Evolutionary conservation across 2,329 filamentous ascomycete species (phyloP).

Genomic region (Harringtonia lauricola): DNA sequence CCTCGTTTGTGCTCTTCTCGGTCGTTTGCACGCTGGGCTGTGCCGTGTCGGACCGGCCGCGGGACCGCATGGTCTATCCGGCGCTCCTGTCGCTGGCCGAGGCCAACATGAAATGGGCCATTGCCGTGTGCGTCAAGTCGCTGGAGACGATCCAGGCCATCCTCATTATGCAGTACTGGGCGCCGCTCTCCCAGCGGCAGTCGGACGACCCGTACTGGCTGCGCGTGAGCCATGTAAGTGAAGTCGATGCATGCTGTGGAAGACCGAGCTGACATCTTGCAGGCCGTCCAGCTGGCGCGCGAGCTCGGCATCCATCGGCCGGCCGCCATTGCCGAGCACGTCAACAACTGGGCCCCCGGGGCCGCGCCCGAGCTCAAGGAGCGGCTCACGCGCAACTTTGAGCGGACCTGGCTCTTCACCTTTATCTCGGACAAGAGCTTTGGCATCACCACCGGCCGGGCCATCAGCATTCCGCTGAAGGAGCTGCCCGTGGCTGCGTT

Average conservation of each 20-base stretch:
- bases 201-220: slow-evolving; percentile 16
- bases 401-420: slow-evolving; percentile 12
- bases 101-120: slow-evolving; percentile 16
- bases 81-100: slow-evolving; percentile 14
- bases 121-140: slow-evolving; percentile 15
- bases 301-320: slow-evolving; percentile 14
- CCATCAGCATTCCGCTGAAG: slow-evolving; percentile 10
- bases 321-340: slow-evolving; percentile 11
- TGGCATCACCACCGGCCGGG: slow-evolving; percentile 12
- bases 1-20: slow-evolving; percentile 16
- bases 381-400: slow-evolving; percentile 12
- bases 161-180: slow-evolving; percentile 16
- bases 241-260: background rate
- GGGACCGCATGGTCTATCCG: slow-evolving; percentile 14
- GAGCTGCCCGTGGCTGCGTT: slow-evolving; percentile 9
- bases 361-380: slow-evolving; percentile 7
- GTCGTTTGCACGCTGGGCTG: slow-evolving; percentile 16
- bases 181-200: slow-evolving; percentile 11
- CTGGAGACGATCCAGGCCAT: slow-evolving; percentile 16
- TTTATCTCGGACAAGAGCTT: slow-evolving; percentile 13
- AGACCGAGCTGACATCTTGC: background rate
- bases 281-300: slow-evolving; percentile 14
- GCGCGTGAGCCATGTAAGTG: slow-evolving; percentile 13
- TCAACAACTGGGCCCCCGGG: slow-evolving; percentile 7
- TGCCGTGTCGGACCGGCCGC: slow-evolving; percentile 14